A percentile compares a stretch with the other conserved stretches of the same genome.
Evolutionary conservation across 345 rosid genomes (phyloP).

Genomic region (Lenwebbia sp.): DNA sequence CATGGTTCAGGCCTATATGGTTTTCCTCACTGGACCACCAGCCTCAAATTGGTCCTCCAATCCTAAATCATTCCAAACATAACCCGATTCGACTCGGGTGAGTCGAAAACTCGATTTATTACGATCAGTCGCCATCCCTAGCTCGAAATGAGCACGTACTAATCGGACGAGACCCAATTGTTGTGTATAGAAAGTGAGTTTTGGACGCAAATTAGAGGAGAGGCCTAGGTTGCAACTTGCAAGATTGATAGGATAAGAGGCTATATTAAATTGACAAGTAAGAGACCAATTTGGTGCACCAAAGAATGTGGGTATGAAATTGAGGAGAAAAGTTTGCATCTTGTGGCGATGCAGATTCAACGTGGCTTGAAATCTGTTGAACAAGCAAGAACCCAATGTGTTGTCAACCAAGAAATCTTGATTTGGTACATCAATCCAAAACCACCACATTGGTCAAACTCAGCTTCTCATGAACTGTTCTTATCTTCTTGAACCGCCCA

Average conservation of each 20-base stretch:
- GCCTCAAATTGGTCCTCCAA: background rate
- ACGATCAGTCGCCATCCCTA: background rate
- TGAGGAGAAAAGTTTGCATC: background rate
- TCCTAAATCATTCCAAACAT: background rate
- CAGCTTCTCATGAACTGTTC: background rate
- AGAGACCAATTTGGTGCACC: background rate
- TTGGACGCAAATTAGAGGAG: background rate
- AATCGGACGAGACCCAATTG: background rate
- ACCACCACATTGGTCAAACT: background rate
- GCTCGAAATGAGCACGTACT: background rate
- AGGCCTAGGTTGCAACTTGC: background rate
- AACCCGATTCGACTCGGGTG: background rate
- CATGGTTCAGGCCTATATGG: background rate
- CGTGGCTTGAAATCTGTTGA: background rate
- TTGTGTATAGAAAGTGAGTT: background rate
- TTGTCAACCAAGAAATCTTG: background rate
- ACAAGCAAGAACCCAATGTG: background rate
- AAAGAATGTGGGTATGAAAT: background rate
- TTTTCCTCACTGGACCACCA: background rate
- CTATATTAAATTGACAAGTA: background rate
- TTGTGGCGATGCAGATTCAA: background rate
- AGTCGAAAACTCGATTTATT: background rate
- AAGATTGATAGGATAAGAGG: background rate
- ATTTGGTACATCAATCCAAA: background rate
- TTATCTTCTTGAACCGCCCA: background rate